phyloP scores from a whole-genome alignment of 2,329 filamentous ascomycete genomes.

The Fusarium irregulare region DNA sequence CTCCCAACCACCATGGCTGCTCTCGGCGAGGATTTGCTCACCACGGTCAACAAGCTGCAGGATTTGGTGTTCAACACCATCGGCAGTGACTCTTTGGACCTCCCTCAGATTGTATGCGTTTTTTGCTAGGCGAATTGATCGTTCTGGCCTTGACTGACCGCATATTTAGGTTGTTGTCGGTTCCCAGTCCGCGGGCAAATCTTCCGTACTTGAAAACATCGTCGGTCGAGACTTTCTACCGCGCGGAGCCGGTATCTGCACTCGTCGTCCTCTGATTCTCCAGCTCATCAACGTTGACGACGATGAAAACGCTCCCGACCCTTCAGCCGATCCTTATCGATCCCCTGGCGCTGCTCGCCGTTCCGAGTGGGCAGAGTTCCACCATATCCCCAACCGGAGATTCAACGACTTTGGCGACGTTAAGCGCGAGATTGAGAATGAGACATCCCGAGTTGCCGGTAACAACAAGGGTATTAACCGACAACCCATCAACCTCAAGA shows the following conservation, averaged over 20 bases:
- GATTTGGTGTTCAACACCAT: conserved; percentile 99
- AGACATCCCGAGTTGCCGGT: conserved; percentile 90
- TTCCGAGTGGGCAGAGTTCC: conserved; percentile 91
- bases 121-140: conserved; percentile 26
- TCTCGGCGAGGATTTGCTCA: conserved; percentile 93
- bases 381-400: conserved; percentile 88
- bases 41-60: conserved; percentile 97
- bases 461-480: conserved; percentile 99
- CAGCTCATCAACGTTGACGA: conserved; percentile 97
- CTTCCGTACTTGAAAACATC: conserved; percentile 98
- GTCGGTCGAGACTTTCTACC: conserved; percentile 97
- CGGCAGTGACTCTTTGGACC: conserved; percentile 95
- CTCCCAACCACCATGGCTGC: conserved; percentile 76
- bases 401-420: conserved; percentile 94
- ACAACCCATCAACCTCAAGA: conserved; percentile 97
- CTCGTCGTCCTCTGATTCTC: conserved; percentile 90
- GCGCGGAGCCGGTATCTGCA: conserved; percentile 96
- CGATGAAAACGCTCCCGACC: conserved; percentile 74
- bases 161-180: conserved; percentile 87
- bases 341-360: conserved; percentile 76
- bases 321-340: conserved; percentile 77
- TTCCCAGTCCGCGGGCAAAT: conserved; percentile 98
- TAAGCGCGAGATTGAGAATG: conserved; percentile 95
- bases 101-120: conserved; percentile 91
- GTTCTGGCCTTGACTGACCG: conserved; percentile 29